A percentile compares a stretch with the other conserved stretches of the same genome.
Evolutionary conservation across 179 eudicot genomes (phyloP).

Genomic region (Corrigiola litoralis): DNA sequence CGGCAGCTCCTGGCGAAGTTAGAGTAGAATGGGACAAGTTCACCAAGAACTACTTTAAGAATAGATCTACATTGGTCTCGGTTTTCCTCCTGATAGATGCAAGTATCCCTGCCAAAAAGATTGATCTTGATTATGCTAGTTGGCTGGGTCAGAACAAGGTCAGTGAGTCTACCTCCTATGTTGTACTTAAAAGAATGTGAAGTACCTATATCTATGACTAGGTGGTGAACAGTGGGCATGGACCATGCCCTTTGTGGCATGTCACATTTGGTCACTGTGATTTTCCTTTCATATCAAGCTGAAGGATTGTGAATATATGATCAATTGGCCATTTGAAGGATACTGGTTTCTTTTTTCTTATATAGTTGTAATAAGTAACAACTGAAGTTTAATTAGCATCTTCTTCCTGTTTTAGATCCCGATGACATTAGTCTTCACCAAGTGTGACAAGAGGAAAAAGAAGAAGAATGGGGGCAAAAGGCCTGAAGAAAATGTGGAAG

Average conservation of each 20-base stretch:
- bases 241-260: too few species aligned
- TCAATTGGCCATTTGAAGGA: too few species aligned
- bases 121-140: slow-evolving; percentile 93
- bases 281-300: too few species aligned
- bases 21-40: slow-evolving; percentile 79
- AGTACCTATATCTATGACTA: too few species aligned
- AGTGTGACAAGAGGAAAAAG: slow-evolving; percentile 97
- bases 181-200: too few species aligned
- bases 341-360: background rate
- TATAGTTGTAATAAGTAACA: background rate
- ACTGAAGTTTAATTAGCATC: background rate
- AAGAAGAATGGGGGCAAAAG: slow-evolving; percentile 90
- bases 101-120: slow-evolving; percentile 77
- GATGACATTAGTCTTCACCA: slow-evolving; percentile 91
- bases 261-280: too few species aligned
- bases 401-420: slow-evolving; percentile 56
- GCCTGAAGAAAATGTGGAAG: slow-evolving; percentile 84
- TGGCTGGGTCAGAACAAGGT: slow-evolving; percentile 98
- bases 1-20: slow-evolving; percentile 74
- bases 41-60: slow-evolving; percentile 88
- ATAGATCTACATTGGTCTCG: slow-evolving; percentile 69
- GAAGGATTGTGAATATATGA: too few species aligned
- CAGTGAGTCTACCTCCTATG: slow-evolving; percentile 8
- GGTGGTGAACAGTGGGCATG: too few species aligned
- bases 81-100: slow-evolving; percentile 93